A percentile compares a stretch with the other conserved stretches of the same genome.
phyloP scores from a whole-genome alignment of 1,284 basidiomycete genomes.

The Bjerkandera adusta region DNA sequence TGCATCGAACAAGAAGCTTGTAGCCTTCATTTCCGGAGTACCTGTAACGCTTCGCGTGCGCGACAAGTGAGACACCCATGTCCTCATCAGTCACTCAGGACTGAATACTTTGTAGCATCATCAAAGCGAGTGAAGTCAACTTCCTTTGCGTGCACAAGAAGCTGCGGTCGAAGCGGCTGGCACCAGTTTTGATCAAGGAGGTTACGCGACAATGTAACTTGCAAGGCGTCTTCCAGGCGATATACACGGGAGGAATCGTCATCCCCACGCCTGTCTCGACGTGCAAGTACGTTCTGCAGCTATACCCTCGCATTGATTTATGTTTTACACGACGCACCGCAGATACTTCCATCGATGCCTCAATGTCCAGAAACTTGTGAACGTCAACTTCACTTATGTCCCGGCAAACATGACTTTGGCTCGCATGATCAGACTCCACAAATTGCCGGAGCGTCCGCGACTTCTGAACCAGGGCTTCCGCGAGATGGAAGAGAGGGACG shows the following conservation, averaged over 20 bases:
- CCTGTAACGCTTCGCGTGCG: constrained; percentile 83
- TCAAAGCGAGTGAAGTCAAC: constrained; percentile 90
- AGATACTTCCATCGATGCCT: constrained; percentile 94
- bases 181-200: constrained; percentile 98
- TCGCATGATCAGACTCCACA: constrained; percentile 77
- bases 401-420: constrained; percentile 85
- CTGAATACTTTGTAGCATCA: constrained; percentile 43
- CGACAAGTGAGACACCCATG: constrained; percentile 60
- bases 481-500: constrained; percentile 85
- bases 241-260: constrained; percentile 93
- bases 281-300: constrained; percentile 55
- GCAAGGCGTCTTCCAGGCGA: constrained; percentile 92
- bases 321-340: constrained; percentile 9
- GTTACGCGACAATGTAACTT: constrained; percentile 93
- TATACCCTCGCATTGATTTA: not conserved
- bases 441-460: constrained; percentile 55
- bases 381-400: constrained; percentile 88
- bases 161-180: constrained; percentile 90
- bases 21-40: constrained; percentile 98
- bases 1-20: constrained; percentile 84
- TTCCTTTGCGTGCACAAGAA: constrained; percentile 99
- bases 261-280: constrained; percentile 89
- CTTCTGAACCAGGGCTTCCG: constrained; percentile 61
- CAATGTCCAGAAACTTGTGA: constrained; percentile 91
- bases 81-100: no score